These are phyloP conservation scores for Colletotrichum sp. DNA, from an alignment of 2,329 filamentous ascomycete species.

Conservation along the genomic window DNA sequence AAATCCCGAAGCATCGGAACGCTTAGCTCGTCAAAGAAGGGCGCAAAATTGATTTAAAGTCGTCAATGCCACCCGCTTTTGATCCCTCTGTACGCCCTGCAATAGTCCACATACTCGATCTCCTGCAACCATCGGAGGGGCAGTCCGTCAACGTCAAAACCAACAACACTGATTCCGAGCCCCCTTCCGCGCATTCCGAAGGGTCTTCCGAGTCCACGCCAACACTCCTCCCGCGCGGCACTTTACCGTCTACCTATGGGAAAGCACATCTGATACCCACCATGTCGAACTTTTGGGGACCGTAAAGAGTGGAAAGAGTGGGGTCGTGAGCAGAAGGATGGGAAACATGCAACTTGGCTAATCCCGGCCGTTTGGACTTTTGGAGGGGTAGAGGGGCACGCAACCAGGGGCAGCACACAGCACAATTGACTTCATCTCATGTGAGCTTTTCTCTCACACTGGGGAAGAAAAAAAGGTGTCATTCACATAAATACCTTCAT, in stretches of 20 bases:
- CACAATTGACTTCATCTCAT: conserved; percentile 9
- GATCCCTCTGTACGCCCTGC: not conserved
- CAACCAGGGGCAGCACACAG: not conserved
- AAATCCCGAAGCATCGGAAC: not conserved
- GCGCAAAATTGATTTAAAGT: not conserved
- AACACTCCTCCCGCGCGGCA: not conserved
- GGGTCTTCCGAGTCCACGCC: not conserved
- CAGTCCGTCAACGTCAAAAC: not conserved
- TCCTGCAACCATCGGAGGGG: not conserved
- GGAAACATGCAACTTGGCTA: not conserved
- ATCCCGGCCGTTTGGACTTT: not conserved
- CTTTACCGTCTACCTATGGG: not conserved
- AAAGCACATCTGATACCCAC: not conserved
- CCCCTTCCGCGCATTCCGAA: not conserved
- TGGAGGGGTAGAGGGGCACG: not conserved
- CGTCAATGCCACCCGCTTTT: not conserved
- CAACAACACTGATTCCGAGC: not conserved
- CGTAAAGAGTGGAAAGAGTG: not conserved
- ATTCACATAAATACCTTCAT: not conserved
- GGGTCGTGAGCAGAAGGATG: not conserved
- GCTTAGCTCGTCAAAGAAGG: not conserved
- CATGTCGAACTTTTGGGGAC: not conserved
- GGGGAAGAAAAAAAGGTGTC: not conserved
- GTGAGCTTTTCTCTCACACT: not conserved
- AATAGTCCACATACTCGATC: not conserved